Base-by-base conservation (phyloP, 768 basidiomycete species). In the Leccinum longicurvipes region DNA sequence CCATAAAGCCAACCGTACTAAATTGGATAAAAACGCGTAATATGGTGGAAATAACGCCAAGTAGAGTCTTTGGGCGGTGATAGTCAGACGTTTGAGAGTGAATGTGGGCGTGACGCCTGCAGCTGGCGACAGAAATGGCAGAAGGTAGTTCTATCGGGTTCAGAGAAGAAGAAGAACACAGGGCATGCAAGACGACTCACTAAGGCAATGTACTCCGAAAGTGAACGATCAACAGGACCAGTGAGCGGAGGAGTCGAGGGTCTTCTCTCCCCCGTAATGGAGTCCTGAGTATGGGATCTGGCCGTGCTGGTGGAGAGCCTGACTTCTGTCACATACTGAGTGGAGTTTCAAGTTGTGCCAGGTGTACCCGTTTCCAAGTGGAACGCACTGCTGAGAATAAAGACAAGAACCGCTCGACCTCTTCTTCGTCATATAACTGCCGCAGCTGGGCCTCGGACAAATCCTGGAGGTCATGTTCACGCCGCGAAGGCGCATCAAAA, bases 291-390 rank as follows among this genome's bases (percentile, higher is more conserved):
- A 3, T 32, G 19, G 6, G 45, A 44, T 36, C 58, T 58, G 57
- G 74, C 71, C 8, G 66, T 67, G 10, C 19, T 19, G 12, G 73
- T 53, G 41, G 74, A 64, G 14, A 75, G 55, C 42, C 70, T 71
- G 8, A 85, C 82, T 68, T 88, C 86, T 11, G 76, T 79, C 5
- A 87, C 82, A 71, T 84, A 79, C 85, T 87, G 34, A 24, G 28
- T 24, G 28, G 15, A 0, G 25, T 59, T 49, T 41, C 19, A 41
- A 21, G 39, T 19, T 50, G 59, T 49, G 27, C 32, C 25, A 31
- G 14, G 14, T 31, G 47, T 31, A 31, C 8, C 31, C 27, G 42
- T 54, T 34, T 47, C 24, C 27, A 53, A 47, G 44, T 47, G 55
- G n/a, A 46, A 72, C 79, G 66, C 63, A 85, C 85, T 32, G 77